phyloP scores from a whole-genome alignment of 805 yeast genomes.

The Spathaspora arborariae region DNA sequence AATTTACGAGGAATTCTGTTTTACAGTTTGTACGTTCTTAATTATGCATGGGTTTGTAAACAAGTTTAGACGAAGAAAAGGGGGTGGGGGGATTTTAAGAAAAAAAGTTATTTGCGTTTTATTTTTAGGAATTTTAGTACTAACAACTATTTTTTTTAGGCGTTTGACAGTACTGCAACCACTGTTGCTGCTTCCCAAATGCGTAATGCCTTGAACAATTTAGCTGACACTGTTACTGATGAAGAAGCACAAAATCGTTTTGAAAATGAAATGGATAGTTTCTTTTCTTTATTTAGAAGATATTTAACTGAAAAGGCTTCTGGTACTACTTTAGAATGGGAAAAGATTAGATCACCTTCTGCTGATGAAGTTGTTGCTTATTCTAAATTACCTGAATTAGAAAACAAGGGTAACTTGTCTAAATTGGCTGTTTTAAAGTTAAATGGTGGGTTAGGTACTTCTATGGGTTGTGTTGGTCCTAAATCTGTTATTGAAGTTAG shows the following conservation, averaged over 20 bases:
- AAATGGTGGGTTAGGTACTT: constrained; percentile 98
- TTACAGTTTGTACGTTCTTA: too few relatives aligned
- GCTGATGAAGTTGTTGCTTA: constrained; percentile 87
- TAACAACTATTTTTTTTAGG: constrained; percentile 35
- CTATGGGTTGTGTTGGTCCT: constrained; percentile 99
- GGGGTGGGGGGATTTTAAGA: neutral
- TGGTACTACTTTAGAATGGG: constrained; percentile 88
- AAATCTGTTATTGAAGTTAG: constrained; percentile 97
- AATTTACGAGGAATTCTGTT: too few relatives aligned
- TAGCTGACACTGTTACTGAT: constrained; percentile 76
- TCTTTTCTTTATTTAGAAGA: constrained; percentile 89
- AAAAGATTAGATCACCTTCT: constrained; percentile 86
- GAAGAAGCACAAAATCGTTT: constrained; percentile 50
- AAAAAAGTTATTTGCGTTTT: neutral
- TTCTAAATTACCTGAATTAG: constrained; percentile 38
- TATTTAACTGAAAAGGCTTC: constrained; percentile 86
- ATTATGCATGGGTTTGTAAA: too few relatives aligned
- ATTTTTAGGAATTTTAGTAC: neutral
- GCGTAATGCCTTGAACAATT: constrained; percentile 90
- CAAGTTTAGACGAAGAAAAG: too few relatives aligned
- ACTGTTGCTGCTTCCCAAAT: constrained; percentile 95
- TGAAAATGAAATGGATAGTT: constrained; percentile 91
- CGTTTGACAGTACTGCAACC: constrained; percentile 92
- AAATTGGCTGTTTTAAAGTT: constrained; percentile 93
- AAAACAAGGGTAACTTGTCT: constrained; percentile 47